Base-by-base conservation (phyloP, 2,329 filamentous ascomycete genomes). In the Pleoardoris graminearum region DNA sequence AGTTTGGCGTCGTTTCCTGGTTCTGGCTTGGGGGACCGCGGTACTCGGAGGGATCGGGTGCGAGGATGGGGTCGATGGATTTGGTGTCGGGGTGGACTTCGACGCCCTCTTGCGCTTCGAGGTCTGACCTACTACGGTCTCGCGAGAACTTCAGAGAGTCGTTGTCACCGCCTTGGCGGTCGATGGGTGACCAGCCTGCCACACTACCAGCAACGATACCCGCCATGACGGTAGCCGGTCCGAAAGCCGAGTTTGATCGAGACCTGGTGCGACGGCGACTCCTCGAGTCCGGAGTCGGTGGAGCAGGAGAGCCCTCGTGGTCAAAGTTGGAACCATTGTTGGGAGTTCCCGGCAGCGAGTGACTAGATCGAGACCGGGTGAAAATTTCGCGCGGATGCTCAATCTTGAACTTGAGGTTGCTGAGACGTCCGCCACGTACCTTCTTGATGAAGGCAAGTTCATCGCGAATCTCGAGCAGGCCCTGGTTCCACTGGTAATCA, bases 361-460 rank as follows among this genome's bases (percentile, higher is more conserved):
- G 87, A 69, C 85, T 88, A 47, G 83, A 86, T 55, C 87, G 73
- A 17, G 79, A 75, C 44, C 74, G 69, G 75, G 85, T 87, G 63
- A 91, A 82, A 2, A 83, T 83, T 70, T 91, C 86, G 65, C 85
- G 86, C 53, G 89, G 88, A 66, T 93, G 86, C 67, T 86, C 79
- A 57, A 93, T 85, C 53, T 86, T 86, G 70, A 91, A 93, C 74
- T 86, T 90, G 61, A 95, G 79, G 67, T 88, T 87, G 77, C 91
- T 92, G 53, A 95, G 76, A 54, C 90, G 88, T 33, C 90, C 90
- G 60, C 90, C 90, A 75, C 89, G 91, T 75, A 93, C 82, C 61
- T 82, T 86, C 75, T 88, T 89, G 66, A 94, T 80, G 76, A 91
- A 94, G 50, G 85, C 84, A 41, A 95, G 85, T 71, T 94, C 89